Conservation (phyloP, 768 basidiomycete species). For the Sporobolomyces phaffii region DNA sequence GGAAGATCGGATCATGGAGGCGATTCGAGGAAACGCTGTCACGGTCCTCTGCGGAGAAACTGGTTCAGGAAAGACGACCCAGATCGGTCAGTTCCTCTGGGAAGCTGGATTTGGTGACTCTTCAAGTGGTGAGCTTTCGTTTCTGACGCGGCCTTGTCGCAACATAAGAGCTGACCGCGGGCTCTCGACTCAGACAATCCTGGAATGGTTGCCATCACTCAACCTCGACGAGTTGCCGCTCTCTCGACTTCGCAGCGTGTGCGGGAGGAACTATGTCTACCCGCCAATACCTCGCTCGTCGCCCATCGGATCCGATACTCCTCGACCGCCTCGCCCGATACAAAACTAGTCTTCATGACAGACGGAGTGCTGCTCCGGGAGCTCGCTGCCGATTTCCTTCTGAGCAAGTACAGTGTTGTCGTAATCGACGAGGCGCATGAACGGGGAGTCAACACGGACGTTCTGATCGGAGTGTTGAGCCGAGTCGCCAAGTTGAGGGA, state of each 20-base stretch:
- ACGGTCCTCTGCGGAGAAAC: conserved; percentile 90
- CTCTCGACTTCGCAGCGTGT: conserved; percentile 93
- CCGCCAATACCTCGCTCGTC: conserved; percentile 60
- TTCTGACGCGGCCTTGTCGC: neutral
- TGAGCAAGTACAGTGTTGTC: conserved; percentile 87
- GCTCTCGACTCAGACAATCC: conserved; percentile 65
- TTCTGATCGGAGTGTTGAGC: conserved; percentile 92
- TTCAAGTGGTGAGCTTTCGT: conserved; percentile 60
- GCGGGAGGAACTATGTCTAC: conserved; percentile 80
- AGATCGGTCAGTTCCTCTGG: conserved; percentile 95
- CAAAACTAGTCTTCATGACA: conserved; percentile 98
- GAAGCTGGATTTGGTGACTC: conserved; percentile 88
- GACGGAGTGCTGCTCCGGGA: conserved; percentile 94
- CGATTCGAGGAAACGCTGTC: conserved; percentile 76
- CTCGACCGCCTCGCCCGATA: conserved; percentile 78
- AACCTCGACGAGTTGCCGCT: conserved; percentile 93
- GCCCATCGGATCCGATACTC: conserved; percentile 98
- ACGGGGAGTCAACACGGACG: conserved; percentile 95
- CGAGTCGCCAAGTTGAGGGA: conserved; percentile 84
- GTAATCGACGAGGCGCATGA: conserved; percentile 98
- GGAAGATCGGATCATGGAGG: conserved; percentile 90
- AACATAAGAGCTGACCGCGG: neutral
- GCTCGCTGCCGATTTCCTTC: conserved; percentile 82
- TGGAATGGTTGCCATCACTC: conserved; percentile 96
- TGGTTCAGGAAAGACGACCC: conserved; percentile 96